Conservation (phyloP, 352 stramenopile species). For the Pythium myriotylum region DNA sequence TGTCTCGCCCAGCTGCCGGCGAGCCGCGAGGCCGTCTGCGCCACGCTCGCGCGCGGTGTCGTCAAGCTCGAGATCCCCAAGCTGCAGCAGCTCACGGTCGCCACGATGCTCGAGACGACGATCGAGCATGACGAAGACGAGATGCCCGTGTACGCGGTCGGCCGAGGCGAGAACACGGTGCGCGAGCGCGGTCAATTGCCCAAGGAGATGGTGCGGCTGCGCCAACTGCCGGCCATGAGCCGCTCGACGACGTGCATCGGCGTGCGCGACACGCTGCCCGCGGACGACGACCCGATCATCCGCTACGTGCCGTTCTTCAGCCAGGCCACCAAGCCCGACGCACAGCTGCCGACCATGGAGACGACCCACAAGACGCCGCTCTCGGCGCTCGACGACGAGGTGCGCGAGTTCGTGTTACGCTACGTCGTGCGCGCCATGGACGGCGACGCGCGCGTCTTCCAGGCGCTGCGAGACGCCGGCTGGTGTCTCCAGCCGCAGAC, state of each 20-base stretch:
- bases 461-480: constrained; percentile 46
- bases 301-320: constrained; percentile 70
- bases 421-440: constrained; percentile 48
- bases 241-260: constrained; percentile 74
- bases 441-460: constrained; percentile 45
- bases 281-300: constrained; percentile 84
- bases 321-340: constrained; percentile 26
- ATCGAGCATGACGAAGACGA: constrained; percentile 17
- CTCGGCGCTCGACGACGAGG: constrained; percentile 61
- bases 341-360: constrained; percentile 42
- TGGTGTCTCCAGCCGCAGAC: constrained; percentile 57
- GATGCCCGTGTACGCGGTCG: constrained; percentile 46
- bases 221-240: constrained; percentile 43
- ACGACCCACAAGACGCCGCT: constrained; percentile 39
- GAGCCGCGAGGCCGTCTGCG: not conserved
- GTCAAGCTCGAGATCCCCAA: constrained; percentile 41
- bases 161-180: constrained; percentile 42
- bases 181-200: constrained; percentile 36
- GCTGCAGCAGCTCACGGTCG: constrained; percentile 50
- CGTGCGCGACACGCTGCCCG: constrained; percentile 44
- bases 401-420: constrained; percentile 64
- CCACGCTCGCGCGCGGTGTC: not conserved
- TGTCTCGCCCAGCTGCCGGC: constrained; percentile 17
- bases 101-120: constrained; percentile 37
- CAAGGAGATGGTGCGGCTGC: constrained; percentile 43